Percentiles rank a stretch among this genome's conserved stretches.
phyloP scores from a whole-genome alignment of 495 filamentous ascomycete genomes.

The Aspergillus taichungensis region DNA sequence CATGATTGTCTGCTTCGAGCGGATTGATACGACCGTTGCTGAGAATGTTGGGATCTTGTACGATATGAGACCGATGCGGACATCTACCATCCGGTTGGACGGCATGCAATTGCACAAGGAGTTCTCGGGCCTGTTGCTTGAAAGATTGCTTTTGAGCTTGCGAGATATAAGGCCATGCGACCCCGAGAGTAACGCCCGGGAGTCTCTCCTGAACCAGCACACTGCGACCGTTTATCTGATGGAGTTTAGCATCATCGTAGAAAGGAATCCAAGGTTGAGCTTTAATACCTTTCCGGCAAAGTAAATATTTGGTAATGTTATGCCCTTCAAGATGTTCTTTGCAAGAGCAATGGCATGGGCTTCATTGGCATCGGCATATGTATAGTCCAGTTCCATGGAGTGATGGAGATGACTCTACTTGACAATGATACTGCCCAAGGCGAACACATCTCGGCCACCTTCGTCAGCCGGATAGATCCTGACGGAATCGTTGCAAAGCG shows the following conservation, averaged over 20 bases:
- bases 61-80: conserved; percentile 18
- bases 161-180: conserved; percentile 39
- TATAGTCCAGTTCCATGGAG: conserved; percentile 20
- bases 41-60: conserved; percentile 28
- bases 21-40: conserved; percentile 24
- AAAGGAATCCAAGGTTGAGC: conserved; percentile 4
- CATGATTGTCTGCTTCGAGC: conserved; percentile 24
- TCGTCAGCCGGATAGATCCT: conserved; percentile 28
- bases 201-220: conserved; percentile 37
- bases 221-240: conserved; percentile 28
- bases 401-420: conserved; percentile 35
- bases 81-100: conserved; percentile 14
- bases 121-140: conserved; percentile 31
- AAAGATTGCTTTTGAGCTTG: conserved; percentile 26
- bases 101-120: conserved; percentile 20
- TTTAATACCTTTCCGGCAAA: conserved; percentile 31
- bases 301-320: conserved; percentile 34
- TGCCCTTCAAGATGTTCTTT: conserved; percentile 14
- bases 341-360: conserved; percentile 26
- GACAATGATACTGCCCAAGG: conserved; percentile 37
- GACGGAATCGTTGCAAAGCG: conserved; percentile 18
- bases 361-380: conserved; percentile 36
- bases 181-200: conserved; percentile 29
- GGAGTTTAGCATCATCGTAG: conserved; percentile 7
- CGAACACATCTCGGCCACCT: conserved; percentile 35